Percentiles rank a stretch among this genome's conserved stretches.
Conservation (phyloP, 768 basidiomycete genomes). For the Phanerodontia chrysosporium region DNA sequence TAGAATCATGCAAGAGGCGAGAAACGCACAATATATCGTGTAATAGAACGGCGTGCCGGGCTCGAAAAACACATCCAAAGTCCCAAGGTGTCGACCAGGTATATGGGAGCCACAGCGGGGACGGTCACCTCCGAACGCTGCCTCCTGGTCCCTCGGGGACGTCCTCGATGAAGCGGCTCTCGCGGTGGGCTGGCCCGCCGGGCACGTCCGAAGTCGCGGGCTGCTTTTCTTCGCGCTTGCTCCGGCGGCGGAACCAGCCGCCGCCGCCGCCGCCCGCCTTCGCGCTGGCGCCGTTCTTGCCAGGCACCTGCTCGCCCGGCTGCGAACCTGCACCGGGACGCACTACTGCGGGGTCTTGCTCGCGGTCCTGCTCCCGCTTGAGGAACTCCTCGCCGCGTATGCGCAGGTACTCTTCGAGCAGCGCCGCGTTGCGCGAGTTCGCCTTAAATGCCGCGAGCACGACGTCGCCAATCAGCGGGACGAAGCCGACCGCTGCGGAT, state of each 20-base stretch:
- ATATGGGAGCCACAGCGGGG: background rate
- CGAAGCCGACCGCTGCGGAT: conserved; percentile 57
- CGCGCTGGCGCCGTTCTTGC: conserved; percentile 11
- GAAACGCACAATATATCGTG: too few species aligned
- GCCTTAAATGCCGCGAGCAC: conserved; percentile 76
- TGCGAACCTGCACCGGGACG: conserved; percentile 53
- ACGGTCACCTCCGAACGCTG: background rate
- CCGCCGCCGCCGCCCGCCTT: conserved; percentile 2
- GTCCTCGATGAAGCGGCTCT: conserved; percentile 8
- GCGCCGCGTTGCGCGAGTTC: conserved; percentile 82
- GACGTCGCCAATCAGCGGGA: conserved; percentile 77
- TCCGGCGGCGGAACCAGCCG: conserved; percentile 12
- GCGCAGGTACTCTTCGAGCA: conserved; percentile 82
- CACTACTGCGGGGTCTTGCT: conserved; percentile 39
- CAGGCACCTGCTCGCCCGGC: conserved; percentile 29
- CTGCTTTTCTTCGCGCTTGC: conserved; percentile 16
- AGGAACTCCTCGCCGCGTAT: conserved; percentile 73
- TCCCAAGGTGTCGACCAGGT: background rate
- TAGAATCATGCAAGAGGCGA: too few species aligned
- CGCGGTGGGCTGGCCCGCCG: background rate
- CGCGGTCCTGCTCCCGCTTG: conserved; percentile 38
- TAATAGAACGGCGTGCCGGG: too few species aligned
- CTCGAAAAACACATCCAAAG: too few species aligned
- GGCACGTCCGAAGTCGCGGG: background rate
- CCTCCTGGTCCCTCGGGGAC: background rate